Conservation (phyloP, 2,329 filamentous ascomycete species). For the Massarina eburnea region DNA sequence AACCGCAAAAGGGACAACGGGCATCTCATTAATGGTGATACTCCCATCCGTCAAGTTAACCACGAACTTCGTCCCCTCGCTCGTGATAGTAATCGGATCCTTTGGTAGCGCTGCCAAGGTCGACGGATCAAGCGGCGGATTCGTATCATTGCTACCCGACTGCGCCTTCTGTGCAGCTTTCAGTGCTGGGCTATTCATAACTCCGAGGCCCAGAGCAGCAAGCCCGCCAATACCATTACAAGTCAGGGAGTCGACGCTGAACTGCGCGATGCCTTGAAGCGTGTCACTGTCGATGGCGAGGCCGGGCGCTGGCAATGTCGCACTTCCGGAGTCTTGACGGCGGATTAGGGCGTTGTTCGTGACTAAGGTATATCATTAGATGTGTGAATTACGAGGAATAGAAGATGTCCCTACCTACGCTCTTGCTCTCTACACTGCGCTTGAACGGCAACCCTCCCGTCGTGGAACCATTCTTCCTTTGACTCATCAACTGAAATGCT, state of each 20-base stretch:
- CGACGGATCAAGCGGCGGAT: conserved; percentile 15
- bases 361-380: neutral
- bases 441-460: neutral
- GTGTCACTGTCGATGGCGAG: conserved; percentile 24
- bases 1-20: conserved; percentile 17
- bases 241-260: conserved; percentile 19
- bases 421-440: conserved; percentile 7
- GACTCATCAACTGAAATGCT: conserved; percentile 20
- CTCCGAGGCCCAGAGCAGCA: conserved; percentile 19
- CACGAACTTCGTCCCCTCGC: conserved; percentile 26
- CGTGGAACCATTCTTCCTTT: conserved; percentile 6
- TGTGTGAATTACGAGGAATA: neutral
- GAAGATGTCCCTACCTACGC: conserved; percentile 16
- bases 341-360: conserved; percentile 1
- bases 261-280: conserved; percentile 20
- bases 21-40: conserved; percentile 25
- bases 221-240: conserved; percentile 32
- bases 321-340: conserved; percentile 10
- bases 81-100: conserved; percentile 24
- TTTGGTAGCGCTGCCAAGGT: conserved; percentile 21
- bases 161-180: conserved; percentile 4
- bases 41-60: conserved; percentile 18
- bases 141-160: neutral
- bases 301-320: neutral
- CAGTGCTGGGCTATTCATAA: conserved; percentile 15